Evolutionary conservation across 225 moss, liverwort and hornwort genomes (phyloP), one percentile per base, ranked within the genome.

Genomic region (Straminergon stramineum): DNA sequence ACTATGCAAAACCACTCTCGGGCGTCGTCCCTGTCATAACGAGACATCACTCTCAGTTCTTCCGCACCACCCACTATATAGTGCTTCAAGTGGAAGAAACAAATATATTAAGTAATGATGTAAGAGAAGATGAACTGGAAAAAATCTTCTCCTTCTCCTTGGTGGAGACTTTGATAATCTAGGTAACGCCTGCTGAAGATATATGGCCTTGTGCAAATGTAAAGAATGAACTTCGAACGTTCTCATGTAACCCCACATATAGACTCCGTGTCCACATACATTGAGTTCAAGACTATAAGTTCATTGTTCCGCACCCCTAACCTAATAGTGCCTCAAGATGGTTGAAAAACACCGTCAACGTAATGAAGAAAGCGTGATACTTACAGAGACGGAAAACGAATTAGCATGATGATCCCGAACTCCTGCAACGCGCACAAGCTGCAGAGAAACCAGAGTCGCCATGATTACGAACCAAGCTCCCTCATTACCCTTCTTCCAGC

Each of bases 371-470:
- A 55, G 64, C 41, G 63, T 83, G 39, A 30, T 28, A 87, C 92
- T 89, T 91, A 93, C 94, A 87, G 74, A 84, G 73, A 87, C 82
- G 31, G 90, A 82, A 92, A 75, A 92, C 45, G 93, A 90, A 73
- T 76, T 78, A 89, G 81, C 70, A 93, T 88, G 85, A 87, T 71
- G 67, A 79, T 91, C 90, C 61, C 91, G 53, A 79, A 89, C 79
- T 84, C 84, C 89, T 90, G 91, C 81, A 87, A 90, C 86, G 82
- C 91, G 93, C 88, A 90, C 87, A 90, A 94, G 93, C 91, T 93
- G 93, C 86, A 94, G 86, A 91, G 92, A 91, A 87, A 86, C 79
- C 82, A 93, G 87, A 93, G 92, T 87, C 84, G 93, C 93, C 94
- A 94, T 88, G 82, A 63, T 94, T 88, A 94, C 90, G 81, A 84